Conservation (phyloP, 306 rosid genomes). For the Fagus sylvatica region DNA sequence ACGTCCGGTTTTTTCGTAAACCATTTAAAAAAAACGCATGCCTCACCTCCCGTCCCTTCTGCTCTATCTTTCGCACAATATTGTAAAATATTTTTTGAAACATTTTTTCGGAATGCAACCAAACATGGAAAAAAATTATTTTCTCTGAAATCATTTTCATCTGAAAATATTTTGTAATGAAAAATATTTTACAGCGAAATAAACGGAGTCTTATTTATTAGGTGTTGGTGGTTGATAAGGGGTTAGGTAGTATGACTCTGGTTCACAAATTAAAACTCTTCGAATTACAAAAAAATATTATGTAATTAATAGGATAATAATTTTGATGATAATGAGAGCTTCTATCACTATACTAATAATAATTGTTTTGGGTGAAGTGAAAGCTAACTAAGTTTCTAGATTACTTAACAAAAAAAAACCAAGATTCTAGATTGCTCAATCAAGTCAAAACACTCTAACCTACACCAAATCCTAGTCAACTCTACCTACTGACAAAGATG, state of each 20-base stretch:
- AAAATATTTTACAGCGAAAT: no score
- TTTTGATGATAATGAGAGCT: neutral
- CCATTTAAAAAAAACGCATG: no score
- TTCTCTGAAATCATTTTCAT: no score
- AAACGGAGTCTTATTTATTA: neutral
- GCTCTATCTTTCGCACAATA: no score
- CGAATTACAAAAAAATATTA: neutral
- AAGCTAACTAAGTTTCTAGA: constrained; percentile 31
- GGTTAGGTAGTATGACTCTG: neutral
- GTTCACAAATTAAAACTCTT: neutral
- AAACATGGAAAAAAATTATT: no score
- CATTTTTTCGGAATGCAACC: no score
- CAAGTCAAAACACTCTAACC: constrained; percentile 3
- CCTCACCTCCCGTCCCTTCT: no score
- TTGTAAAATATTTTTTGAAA: no score
- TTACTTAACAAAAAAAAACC: constrained; percentile 5
- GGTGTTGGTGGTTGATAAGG: neutral
- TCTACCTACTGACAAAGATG: constrained; percentile 3
- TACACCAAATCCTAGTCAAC: constrained; percentile 27
- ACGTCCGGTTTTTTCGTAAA: no score
- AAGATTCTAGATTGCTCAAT: constrained; percentile 14
- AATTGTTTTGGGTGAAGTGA: constrained; percentile 22
- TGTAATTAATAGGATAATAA: neutral
- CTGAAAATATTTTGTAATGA: no score
- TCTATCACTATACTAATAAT: neutral